phyloP scores from a whole-genome alignment of 441 rosid genomes.

The Pelargonium australe region DNA sequence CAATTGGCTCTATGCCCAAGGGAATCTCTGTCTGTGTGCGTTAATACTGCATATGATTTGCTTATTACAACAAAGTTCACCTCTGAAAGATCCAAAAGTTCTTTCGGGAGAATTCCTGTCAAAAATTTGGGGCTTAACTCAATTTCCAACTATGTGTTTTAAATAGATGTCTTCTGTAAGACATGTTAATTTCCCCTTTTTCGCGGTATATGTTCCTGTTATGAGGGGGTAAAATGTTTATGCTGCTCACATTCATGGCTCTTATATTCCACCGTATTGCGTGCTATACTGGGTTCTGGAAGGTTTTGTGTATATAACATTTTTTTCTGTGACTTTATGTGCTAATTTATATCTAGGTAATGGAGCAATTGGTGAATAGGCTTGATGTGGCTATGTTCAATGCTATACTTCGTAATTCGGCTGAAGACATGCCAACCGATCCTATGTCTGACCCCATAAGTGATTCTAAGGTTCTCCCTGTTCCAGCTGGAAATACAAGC shows the following conservation, averaged over 20 bases:
- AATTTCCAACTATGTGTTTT: background rate
- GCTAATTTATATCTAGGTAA: constrained; percentile 41
- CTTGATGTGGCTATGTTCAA: constrained; percentile 97
- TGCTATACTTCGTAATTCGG: constrained; percentile 91
- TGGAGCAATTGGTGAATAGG: constrained; percentile 92
- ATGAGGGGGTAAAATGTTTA: background rate
- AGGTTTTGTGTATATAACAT: background rate
- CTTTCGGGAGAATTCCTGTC: background rate
- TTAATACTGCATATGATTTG: background rate
- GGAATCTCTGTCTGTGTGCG: background rate
- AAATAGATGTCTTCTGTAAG: background rate
- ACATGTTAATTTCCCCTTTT: background rate
- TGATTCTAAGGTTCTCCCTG: constrained; percentile 73
- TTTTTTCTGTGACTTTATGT: background rate
- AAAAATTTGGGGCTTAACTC: background rate
- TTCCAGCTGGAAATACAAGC: constrained; percentile 72
- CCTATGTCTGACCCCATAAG: constrained; percentile 95
- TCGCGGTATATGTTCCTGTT: background rate
- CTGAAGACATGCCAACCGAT: constrained; percentile 86
- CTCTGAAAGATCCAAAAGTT: constrained; percentile 7
- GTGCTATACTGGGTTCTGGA: background rate
- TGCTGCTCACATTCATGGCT: background rate
- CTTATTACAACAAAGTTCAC: background rate
- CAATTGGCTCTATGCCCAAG: background rate
- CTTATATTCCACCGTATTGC: background rate